Evolutionary conservation across 306 rosid species (phyloP), one percentile per base, ranked within the genome.

Genomic region (Cajanus cajan): DNA sequence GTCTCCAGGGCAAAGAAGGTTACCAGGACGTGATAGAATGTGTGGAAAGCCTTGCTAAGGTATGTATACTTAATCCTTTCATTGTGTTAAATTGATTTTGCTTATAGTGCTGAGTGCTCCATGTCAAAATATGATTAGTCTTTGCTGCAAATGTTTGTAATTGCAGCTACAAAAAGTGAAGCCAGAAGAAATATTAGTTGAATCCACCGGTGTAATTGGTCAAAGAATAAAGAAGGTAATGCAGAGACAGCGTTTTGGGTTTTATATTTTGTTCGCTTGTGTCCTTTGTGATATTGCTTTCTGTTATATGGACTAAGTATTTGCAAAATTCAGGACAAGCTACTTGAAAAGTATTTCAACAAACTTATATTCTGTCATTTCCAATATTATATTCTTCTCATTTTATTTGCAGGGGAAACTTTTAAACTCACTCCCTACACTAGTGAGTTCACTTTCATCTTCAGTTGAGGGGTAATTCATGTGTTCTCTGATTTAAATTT

Each of bases 151-250:
- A 77, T 36, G 57, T 66, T 78, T 65, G 24, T 71, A n/a, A 45
- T 66, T 87, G 65, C 82, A 91, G 99, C 80, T 95, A 52, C 90
- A 92, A 67, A 87, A 86, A 77, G 48, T 86, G 78, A 90, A 84
- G 85, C 88, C 94, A 10, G 92, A 88, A 45, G 97, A 94, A 64
- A 85, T 94, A 28, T 76, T 94, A 48, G 78, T 92, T 87, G 97
- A 94, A 83, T 94, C 98, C 68, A 94, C 98, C 8, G 98, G 97
- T 2, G 96, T 94, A 74, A 92, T 94, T 79, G 98, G 98, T 55
- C 91, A 89, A 48, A 89, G 97, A 84, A 94, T 92, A 74, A 94
- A 92, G 52, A 94, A 89, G 95, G 97, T 94, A 75, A 11, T 61
- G 51, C 71, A 19, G 71, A 76, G 68, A 76, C 68, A 72, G 45